phyloP scores from a whole-genome alignment of 176 grass and related monocot genomes.

The Bothriochloa decipiens region DNA sequence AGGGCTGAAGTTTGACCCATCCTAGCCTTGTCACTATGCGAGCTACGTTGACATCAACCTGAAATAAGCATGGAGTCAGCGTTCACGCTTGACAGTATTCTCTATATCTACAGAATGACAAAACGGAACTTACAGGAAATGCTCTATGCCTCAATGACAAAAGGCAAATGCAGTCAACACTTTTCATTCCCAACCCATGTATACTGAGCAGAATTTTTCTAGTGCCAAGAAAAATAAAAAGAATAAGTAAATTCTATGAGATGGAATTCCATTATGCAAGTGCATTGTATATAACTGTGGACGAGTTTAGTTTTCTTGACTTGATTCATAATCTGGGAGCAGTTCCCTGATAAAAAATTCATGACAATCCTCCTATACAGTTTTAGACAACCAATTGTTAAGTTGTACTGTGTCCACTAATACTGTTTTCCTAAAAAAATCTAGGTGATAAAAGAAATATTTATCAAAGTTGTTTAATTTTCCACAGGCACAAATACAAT shows the following conservation, averaged over 20 bases:
- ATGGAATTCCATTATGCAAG: slow-evolving; percentile 33
- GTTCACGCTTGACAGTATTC: background rate
- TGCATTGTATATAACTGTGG: slow-evolving; percentile 1
- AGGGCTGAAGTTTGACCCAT: slow-evolving; percentile 57
- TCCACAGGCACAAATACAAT: background rate
- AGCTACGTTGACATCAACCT: slow-evolving; percentile 62
- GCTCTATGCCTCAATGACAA: slow-evolving; percentile 57
- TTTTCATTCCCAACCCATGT: slow-evolving; percentile 56
- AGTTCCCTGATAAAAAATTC: slow-evolving; percentile 27
- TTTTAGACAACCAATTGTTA: slow-evolving; percentile 24
- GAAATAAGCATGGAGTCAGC: slow-evolving; percentile 31
- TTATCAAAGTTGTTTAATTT: background rate
- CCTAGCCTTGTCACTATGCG: slow-evolving; percentile 64
- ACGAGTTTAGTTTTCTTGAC: slow-evolving; percentile 35
- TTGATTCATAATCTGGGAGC: slow-evolving; percentile 9
- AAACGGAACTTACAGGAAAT: slow-evolving; percentile 54
- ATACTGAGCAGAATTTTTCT: slow-evolving; percentile 56
- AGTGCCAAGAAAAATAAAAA: slow-evolving; percentile 33
- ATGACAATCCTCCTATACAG: background rate
- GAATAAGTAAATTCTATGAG: slow-evolving; percentile 22
- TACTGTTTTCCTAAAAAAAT: background rate
- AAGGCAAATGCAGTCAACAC: slow-evolving; percentile 61
- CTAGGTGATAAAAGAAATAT: slow-evolving; percentile 3
- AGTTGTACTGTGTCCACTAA: background rate
- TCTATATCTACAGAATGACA: background rate